Evolutionary conservation across 306 rosid species (phyloP).

Genomic region (Acacia melanoxylon): DNA sequence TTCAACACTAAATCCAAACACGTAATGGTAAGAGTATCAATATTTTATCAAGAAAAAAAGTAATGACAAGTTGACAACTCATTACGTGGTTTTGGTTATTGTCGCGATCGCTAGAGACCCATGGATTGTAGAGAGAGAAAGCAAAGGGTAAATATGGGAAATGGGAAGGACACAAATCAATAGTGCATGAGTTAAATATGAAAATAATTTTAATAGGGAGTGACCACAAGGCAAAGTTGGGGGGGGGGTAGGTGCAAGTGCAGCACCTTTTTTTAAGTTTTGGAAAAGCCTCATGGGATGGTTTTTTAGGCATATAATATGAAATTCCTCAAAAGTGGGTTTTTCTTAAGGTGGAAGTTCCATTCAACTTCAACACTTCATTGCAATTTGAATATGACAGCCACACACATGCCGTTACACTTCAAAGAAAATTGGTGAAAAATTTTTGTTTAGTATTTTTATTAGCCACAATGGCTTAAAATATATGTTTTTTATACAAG

Average conservation of each 20-base stretch:
- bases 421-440: no score
- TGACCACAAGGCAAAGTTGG: not conserved
- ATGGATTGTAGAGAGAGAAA: not conserved
- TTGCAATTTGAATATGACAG: slow-evolving; percentile 56
- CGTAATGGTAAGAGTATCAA: not conserved
- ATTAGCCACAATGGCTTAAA: no score
- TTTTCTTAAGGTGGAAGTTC: slow-evolving; percentile 45
- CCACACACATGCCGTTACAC: slow-evolving; percentile 39
- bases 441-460: no score
- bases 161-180: not conserved
- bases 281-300: not conserved
- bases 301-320: not conserved
- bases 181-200: slow-evolving; percentile 1
- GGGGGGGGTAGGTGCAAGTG: not conserved
- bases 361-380: slow-evolving; percentile 16
- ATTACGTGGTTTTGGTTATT: not conserved
- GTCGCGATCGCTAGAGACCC: not conserved
- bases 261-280: not conserved
- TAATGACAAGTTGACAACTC: not conserved
- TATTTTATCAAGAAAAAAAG: not conserved
- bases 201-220: not conserved
- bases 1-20: not conserved
- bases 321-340: slow-evolving; percentile 28
- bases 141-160: not conserved
- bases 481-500: no score